Base-by-base conservation (phyloP, 78 protist genomes). In the Chrysochromulina parva region DNA sequence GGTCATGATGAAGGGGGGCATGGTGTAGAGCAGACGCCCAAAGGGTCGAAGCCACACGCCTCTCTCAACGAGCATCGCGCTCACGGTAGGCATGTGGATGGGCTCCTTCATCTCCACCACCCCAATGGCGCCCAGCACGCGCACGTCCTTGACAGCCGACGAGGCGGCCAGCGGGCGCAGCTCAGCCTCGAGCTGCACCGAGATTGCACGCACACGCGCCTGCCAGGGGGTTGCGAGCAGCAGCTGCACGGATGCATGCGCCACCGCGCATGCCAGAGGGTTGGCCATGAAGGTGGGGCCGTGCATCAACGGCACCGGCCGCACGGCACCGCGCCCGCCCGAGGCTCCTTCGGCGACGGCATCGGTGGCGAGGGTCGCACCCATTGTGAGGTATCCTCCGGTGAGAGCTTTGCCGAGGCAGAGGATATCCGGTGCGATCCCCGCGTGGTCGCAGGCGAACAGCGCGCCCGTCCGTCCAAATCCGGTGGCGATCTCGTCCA, bases 401-500 rank as follows among this genome's bases (percentile, higher is more conserved):
- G 82, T 74, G 9, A 74, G 82, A 11, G 82, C 82, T 74, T 93
- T 94, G 1, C 94, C 86, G 48, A 95, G 55, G 69, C 90, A 80
- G 59, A 95, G 3, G 38, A 93, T 88, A 67, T 93, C 97, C n/a
- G 97, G 97, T 24, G 17, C 1, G 53, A 80, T 73, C 10, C 50
- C 93, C 14, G 52, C n/a, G 53, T 92, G 95, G 69, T 95, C 94
- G 74, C 78, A 26, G 14, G 95, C 97, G 52, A 91, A 96, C 89
- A 92, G 90, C 84, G n/a, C 60, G 48, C 97, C 97, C 0, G 96
- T 96, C 47, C 96, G 66, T 13, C 94, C 96, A 20, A 95, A 94
- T 26, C 97, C 96, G 17, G 95, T 80, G 50, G 95, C 97, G 71
- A 96, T 94, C 60, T 92, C 93, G 73, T 96, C 96, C 38, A 90